phyloP scores from a whole-genome alignment of 768 basidiomycete genomes.

The Podaxis rugospora region DNA sequence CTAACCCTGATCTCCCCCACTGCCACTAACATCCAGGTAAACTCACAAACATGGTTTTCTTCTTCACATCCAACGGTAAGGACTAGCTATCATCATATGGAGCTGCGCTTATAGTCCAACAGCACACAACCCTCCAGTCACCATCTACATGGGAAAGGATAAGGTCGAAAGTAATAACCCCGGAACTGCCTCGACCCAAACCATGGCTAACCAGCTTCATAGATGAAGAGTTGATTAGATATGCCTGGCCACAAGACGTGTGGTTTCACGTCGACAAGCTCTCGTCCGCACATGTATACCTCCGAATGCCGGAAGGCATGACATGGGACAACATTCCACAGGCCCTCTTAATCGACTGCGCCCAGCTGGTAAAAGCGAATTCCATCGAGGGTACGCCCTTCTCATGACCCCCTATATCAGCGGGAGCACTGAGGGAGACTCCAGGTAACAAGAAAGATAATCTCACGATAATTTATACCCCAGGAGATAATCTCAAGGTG shows the following conservation, averaged over 20 bases:
- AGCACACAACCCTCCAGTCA: slow-evolving; percentile 63
- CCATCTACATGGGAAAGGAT: slow-evolving; percentile 93
- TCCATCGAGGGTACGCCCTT: slow-evolving; percentile 78
- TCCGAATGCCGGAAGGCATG: slow-evolving; percentile 83
- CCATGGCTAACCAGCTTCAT: slow-evolving; percentile 17
- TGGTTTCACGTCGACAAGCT: slow-evolving; percentile 99
- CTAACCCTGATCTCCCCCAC: slow-evolving; percentile 2
- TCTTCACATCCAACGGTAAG: slow-evolving; percentile 43
- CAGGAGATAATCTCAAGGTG: slow-evolving; percentile 89
- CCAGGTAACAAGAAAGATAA: slow-evolving; percentile 95
- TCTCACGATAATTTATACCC: slow-evolving; percentile 91
- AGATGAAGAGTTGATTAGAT: slow-evolving; percentile 97
- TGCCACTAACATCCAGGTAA: not conserved
- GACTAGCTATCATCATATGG: not conserved
- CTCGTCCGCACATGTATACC: slow-evolving; percentile 93
- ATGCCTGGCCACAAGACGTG: slow-evolving; percentile 83
- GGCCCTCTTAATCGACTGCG: slow-evolving; percentile 74
- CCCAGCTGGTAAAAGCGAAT: slow-evolving; percentile 96
- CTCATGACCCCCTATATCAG: no score
- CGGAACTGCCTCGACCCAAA: slow-evolving; percentile 8
- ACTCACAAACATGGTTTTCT: slow-evolving; percentile 40
- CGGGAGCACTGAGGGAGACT: not conserved
- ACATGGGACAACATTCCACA: slow-evolving; percentile 87
- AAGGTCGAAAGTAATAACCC: slow-evolving; percentile 82
- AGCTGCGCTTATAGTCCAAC: slow-evolving; percentile 6